Evolutionary conservation across 2,329 filamentous ascomycete species (phyloP), one percentile per base, ranked within the genome.

Genomic region (Curvularia verruculosa): DNA sequence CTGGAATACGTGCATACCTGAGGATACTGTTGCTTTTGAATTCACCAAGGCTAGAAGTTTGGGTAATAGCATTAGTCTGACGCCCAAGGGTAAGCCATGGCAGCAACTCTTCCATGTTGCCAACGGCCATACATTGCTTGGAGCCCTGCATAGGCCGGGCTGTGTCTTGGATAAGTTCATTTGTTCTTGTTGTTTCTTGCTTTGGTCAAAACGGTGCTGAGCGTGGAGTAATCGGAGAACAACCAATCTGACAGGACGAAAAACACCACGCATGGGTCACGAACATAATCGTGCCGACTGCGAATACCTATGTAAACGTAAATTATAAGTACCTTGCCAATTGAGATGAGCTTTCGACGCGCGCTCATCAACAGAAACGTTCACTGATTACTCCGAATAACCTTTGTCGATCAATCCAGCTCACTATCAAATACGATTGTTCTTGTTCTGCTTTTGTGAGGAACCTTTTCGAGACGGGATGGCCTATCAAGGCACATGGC

Each of bases 261-360:
- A 24, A 7, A 2, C 12, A 21, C 0, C 1, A 56, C 54, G 49
- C 15, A 58, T 63, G 58, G 43, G 45, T 10, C 49, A 60, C 15
- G 49, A 58, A 29, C 52, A 60, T 29, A 49, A 54, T 19, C 49
- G 52, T 13, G 4, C 28, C 15, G 43, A 58, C 28, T 21, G 52
- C 49, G 54, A n/a, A 63, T 47, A 52, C 41, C 15, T 54, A 56
- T n/a, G 29, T 56, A 10, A 21, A 54, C 5, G 31, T 56, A 46
- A n/a, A 39, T 3, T 47, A 55, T 28, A 29, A 31, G 6, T 24
- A 26, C 8, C 29, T 54, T 0, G 19, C 23, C 10, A 37, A 60
- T 36, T 21, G 43, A 19, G 9, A 21, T 3, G 18, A 19, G 21
- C 53, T 49, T 3, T 53, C 24, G 44, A 1, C 18, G 23, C 49